A percentile compares a stretch with the other conserved stretches of the same genome.
Evolutionary conservation across 805 yeast genomes (phyloP).

Genomic region (Schizosaccharomyces cryophilus): DNA sequence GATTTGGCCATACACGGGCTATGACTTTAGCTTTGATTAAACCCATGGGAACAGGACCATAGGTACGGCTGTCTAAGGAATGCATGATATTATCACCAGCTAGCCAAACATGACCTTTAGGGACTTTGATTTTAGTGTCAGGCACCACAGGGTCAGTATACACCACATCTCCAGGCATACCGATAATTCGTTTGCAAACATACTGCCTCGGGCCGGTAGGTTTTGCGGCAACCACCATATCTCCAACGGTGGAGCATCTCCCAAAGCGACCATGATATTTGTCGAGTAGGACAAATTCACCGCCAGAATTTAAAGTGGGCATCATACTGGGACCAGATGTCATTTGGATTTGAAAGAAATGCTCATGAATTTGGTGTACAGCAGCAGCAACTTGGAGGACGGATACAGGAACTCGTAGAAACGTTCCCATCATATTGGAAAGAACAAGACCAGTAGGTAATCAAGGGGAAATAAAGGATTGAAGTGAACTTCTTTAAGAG

Average conservation of each 20-base stretch:
- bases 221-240: conserved; percentile 62
- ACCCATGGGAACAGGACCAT: conserved; percentile 75
- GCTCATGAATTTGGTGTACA: not conserved
- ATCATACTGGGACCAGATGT: conserved; percentile 1
- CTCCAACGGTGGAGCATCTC: conserved; percentile 49
- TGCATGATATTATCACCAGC: conserved; percentile 83
- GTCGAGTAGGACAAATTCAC: conserved; percentile 59
- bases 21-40: conserved; percentile 59
- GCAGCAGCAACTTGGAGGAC: not conserved
- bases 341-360: not conserved
- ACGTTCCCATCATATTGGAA: not conserved
- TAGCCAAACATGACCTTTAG: conserved; percentile 90
- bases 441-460: too few relatives aligned
- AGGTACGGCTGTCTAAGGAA: conserved; percentile 71
- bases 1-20: conserved; percentile 2
- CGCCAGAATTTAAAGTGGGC: conserved; percentile 8
- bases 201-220: conserved; percentile 71
- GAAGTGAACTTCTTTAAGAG: not conserved
- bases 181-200: conserved; percentile 81
- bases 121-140: conserved; percentile 41
- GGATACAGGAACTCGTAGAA: not conserved
- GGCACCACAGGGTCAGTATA: conserved; percentile 3
- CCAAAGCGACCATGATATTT: conserved; percentile 38
- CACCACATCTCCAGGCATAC: conserved; percentile 32
- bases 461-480: not conserved